A percentile compares a stretch with the other conserved stretches of the same genome.
phyloP scores from a whole-genome alignment of 345 rosid species.

The Lepidium sativum region DNA sequence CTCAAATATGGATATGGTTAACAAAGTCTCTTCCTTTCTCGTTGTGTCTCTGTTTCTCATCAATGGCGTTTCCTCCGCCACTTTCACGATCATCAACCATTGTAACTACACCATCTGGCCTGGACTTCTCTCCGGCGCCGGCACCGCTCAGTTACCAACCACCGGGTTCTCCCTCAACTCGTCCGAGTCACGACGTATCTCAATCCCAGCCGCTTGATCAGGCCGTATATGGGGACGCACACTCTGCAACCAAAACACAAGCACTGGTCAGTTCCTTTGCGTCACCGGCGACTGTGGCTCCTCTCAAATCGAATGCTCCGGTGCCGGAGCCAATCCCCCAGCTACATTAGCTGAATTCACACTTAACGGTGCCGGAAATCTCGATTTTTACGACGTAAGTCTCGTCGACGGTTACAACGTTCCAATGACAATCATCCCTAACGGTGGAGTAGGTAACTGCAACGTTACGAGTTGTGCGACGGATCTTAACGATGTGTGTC shows the following conservation, averaged over 20 bases:
- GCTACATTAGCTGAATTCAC: conserved; percentile 54
- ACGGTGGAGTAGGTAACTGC: conserved; percentile 38
- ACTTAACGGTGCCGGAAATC: conserved; percentile 31
- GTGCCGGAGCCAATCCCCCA: conserved; percentile 43
- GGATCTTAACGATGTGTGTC: conserved; percentile 43
- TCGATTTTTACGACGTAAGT: conserved; percentile 56
- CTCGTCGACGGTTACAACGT: conserved; percentile 66
- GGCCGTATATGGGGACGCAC: conserved; percentile 65
- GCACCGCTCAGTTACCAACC: conserved; percentile 36
- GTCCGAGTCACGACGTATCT: conserved; percentile 26
- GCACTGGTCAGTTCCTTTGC: conserved; percentile 43
- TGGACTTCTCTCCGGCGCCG: conserved; percentile 44
- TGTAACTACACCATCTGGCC: conserved; percentile 59
- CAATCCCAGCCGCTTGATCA: conserved; percentile 42
- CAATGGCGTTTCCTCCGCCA: conserved; percentile 18
- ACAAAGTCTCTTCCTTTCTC: conserved; percentile 6
- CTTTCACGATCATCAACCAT: conserved; percentile 40
- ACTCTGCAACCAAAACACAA: conserved; percentile 31
- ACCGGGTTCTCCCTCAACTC: conserved; percentile 47
- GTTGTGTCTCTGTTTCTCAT: background rate
- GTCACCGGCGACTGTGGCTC: conserved; percentile 55
- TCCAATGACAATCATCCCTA: conserved; percentile 40
- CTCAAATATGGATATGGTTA: background rate
- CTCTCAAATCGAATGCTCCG: conserved; percentile 36
- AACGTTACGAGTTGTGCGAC: conserved; percentile 34